These are phyloP conservation scores for Skeletonema costatum DNA, from an alignment of 108 stramenopile species.

Conservation along the genomic window DNA sequence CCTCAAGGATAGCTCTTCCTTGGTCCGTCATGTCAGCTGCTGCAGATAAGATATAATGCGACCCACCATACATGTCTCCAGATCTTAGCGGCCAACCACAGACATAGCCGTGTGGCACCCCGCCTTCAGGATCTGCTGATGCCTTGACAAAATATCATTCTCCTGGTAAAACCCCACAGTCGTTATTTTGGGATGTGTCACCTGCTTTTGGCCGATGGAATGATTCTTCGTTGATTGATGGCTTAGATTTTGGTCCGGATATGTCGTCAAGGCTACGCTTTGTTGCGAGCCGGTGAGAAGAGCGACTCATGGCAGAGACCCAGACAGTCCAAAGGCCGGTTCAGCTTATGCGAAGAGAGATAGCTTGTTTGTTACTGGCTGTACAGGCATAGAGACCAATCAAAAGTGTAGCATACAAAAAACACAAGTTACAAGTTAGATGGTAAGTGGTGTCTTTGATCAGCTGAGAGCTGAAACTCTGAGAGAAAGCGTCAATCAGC, in stretches of 20 bases:
- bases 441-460: no score
- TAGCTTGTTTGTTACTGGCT: no score
- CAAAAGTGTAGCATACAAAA: no score
- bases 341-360: no score
- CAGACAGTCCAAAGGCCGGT: no score
- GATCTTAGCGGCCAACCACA: constrained; percentile 48
- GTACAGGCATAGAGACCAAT: no score
- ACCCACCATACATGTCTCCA: constrained; percentile 89
- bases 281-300: neutral
- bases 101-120: constrained; percentile 84
- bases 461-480: no score
- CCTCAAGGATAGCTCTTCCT: constrained; percentile 69
- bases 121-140: constrained; percentile 57
- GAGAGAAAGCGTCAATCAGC: no score
- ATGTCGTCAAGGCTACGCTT: neutral
- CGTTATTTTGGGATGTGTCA: constrained; percentile 50
- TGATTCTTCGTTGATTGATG: neutral
- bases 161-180: constrained; percentile 83
- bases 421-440: no score
- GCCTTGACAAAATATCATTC: constrained; percentile 85
- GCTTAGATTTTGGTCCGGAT: neutral
- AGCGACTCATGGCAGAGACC: neutral
- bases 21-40: constrained; percentile 71
- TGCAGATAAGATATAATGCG: constrained; percentile 72
- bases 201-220: constrained; percentile 66